A percentile compares a stretch with the other conserved stretches of the same genome.
These are phyloP conservation scores for Backusella morwellensis DNA, from an alignment of 192 early-diverging fungal genomes.

Conservation along the genomic window DNA sequence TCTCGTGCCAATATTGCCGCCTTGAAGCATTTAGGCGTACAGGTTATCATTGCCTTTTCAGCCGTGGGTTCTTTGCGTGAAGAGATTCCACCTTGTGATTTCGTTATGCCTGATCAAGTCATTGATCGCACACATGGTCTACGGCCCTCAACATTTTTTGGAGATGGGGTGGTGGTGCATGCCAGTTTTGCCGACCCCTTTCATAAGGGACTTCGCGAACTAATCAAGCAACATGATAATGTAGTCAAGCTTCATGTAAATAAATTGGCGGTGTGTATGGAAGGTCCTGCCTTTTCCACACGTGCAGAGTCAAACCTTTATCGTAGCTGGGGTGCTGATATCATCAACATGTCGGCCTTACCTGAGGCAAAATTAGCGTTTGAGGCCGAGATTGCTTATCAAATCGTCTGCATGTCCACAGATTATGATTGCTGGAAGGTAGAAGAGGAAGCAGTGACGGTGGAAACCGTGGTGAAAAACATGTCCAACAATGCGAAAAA, in stretches of 20 bases:
- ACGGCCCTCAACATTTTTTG: conserved; percentile 90
- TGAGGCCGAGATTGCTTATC: conserved; percentile 98
- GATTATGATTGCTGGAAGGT: conserved; percentile 96
- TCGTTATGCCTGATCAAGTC: conserved; percentile 92
- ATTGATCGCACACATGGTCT: conserved; percentile 98
- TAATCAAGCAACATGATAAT: conserved; percentile 61
- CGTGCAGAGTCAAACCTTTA: conserved; percentile 97
- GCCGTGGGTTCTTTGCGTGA: conserved; percentile 96
- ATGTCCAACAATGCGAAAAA: conserved; percentile 80
- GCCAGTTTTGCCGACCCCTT: conserved; percentile 95
- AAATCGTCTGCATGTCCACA: conserved; percentile 98
- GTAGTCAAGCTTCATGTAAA: conserved; percentile 59
- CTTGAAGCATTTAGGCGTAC: conserved; percentile 89
- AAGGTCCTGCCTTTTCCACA: conserved; percentile 97
- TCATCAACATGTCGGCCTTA: conserved; percentile 98
- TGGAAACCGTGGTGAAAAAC: conserved; percentile 83
- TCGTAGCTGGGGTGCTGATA: conserved; percentile 85
- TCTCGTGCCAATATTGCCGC: conserved; percentile 97
- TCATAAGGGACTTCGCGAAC: conserved; percentile 64
- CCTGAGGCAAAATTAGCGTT: conserved; percentile 98
- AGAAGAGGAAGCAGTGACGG: conserved; percentile 79
- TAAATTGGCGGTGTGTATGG: conserved; percentile 96
- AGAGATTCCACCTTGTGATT: conserved; percentile 92
- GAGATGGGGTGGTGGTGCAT: conserved; percentile 88
- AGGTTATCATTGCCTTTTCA: conserved; percentile 93